Base-by-base conservation (phyloP, 2,329 filamentous ascomycete species). In the Pseudogymnoascus sp. region DNA sequence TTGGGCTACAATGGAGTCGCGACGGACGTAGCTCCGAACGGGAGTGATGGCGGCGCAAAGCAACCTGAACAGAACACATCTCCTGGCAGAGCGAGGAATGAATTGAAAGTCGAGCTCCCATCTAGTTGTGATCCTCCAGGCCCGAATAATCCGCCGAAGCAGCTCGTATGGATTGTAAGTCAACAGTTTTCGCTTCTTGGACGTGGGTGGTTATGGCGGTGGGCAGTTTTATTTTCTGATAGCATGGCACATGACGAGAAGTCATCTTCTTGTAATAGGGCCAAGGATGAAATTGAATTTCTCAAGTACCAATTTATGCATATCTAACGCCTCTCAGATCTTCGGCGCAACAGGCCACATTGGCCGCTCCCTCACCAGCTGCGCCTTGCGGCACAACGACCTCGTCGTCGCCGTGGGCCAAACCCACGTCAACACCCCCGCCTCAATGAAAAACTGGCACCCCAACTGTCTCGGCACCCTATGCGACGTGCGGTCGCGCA, bases 321-420 rank as follows among this genome's bases (percentile, higher is more conserved):
- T 35, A 13, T 57, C 61, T 67, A 67, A 53, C 13, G 61, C 31
- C 21, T 38, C 65, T 13, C 65, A 92, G 91, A 81, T 97, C 63
- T 99, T 97, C 76, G 95, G 95, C 60, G 93, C 91, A 60, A 97
- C 93, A n/a, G 95, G 95, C 63, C 95, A 99, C 72, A 96, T 97
- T 82, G 95, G 95, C 65, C 88, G 91, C 62, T 96, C 90, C 7
- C 84, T 97, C 19, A 90, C 93, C 65, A 93, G 95, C 71, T 86
- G 84, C 63, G 91, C 90, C 15, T 82, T 97, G 21, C 81, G 85
- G 15, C 89, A 91, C 69, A 88, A 89, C 69, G 95, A 99, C 74
- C 82, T 87, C 61, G 93, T 97, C 64, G 87, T 88, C 2, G 91
- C 91, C 6, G 93, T 97, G 9, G 95, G 95, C 8, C 87, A 91